Percentiles rank a stretch among this genome's conserved stretches.
These are phyloP conservation scores for Aspergillus latus DNA, from an alignment of 2,329 filamentous ascomycete species.

Conservation along the genomic window DNA sequence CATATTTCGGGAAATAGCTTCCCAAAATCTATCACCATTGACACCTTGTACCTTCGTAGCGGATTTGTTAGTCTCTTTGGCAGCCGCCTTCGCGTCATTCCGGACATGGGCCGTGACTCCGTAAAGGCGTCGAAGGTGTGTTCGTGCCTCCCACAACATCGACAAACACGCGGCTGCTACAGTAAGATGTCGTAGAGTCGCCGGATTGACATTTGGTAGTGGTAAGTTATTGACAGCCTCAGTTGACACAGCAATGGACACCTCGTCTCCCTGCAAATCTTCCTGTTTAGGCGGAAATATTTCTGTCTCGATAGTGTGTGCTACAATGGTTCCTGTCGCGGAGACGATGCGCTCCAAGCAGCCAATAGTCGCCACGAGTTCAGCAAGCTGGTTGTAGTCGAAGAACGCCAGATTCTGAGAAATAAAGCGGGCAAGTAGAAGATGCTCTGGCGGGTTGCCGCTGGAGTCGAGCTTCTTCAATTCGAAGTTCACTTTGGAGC, in stretches of 20 bases:
- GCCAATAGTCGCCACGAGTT: constrained; percentile 72
- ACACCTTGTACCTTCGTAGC: constrained; percentile 74
- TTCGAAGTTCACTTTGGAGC: constrained; percentile 79
- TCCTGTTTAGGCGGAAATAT: constrained; percentile 49
- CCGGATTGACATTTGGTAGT: constrained; percentile 50
- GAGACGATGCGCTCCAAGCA: constrained; percentile 83
- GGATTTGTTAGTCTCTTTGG: constrained; percentile 76
- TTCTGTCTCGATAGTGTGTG: constrained; percentile 85
- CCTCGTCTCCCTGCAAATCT: constrained; percentile 22
- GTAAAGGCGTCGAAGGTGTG: constrained; percentile 77
- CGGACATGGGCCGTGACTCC: constrained; percentile 60
- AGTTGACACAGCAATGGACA: constrained; percentile 24
- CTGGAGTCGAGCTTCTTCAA: constrained; percentile 65
- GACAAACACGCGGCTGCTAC: constrained; percentile 76
- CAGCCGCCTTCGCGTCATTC: constrained; percentile 61
- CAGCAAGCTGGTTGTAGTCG: constrained; percentile 81
- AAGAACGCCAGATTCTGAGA: constrained; percentile 90
- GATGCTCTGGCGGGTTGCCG: constrained; percentile 61
- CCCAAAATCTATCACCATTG: constrained; percentile 79
- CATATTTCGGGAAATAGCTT: constrained; percentile 69
- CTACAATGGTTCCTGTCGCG: constrained; percentile 78
- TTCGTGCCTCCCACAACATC: constrained; percentile 81
- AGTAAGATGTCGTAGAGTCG: constrained; percentile 69
- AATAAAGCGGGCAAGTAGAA: constrained; percentile 80
- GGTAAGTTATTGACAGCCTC: constrained; percentile 18